Base-by-base conservation (phyloP, 495 filamentous ascomycete genomes). In the Neurospora sublineolata region DNA sequence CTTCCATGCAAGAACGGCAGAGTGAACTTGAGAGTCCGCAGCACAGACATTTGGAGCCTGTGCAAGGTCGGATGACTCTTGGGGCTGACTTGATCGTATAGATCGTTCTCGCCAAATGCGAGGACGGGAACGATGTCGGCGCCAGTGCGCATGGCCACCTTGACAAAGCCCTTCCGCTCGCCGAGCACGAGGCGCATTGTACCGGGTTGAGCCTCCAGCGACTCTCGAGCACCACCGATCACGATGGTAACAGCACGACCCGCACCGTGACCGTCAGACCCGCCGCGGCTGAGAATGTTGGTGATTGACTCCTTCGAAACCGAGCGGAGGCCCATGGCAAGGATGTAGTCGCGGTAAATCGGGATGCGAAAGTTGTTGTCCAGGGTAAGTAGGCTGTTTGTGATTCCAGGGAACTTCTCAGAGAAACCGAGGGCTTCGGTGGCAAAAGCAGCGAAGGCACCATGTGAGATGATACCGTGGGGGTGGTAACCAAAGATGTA, bases 401-500 rank as follows among this genome's bases (percentile, higher is more conserved):
- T 97, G 75, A 99, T 97, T n/a, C 93, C 94, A 0, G 96, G 96
- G 75, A 97, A 99, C 36, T 97, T 88, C 70, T 91, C 87, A 3
- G 88, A 88, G 80, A 98, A 99, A 3, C 95, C 93, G 6, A 96
- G 84, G 0, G 92, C 92, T 75, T 98, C 95, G 7, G 96, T 98
- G 37, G 85, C 92, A 74, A 99, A 97, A 18, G 94, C 91, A 4
- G 91, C 93, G 80, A 95, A 97, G 1, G 96, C 95, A 42, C 95
- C 95, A 77, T 97, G 93, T 16, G 91, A 93, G 76, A 99, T 97
- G 80, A 99, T 97, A 46, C 95, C 95, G 79, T 98, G 94, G 0
- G 94, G 94, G 77, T 97, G 95, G 79, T 98, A 97, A 52, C 96
- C 95, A 78, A 99, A 97, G 75, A 99, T 94, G 82, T 98, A 99